Conservation (phyloP, 2,329 filamentous ascomycete genomes). For the Fonsecaea multimorphosa region DNA sequence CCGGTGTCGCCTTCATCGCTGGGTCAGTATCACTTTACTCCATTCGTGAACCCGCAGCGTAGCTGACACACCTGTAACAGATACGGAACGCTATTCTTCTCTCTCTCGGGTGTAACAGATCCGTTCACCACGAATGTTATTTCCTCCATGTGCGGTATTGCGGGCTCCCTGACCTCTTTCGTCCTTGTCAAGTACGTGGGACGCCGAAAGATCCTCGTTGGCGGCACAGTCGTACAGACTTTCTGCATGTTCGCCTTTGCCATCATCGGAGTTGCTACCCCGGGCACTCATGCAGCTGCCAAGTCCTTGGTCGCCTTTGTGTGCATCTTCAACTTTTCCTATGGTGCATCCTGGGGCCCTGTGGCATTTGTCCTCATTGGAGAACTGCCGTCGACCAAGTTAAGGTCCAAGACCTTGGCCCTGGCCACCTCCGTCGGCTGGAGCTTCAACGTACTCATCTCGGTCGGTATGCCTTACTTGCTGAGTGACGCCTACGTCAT, state of each 20-base stretch:
- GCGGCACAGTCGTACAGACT: constrained; percentile 79
- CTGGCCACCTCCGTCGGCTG: constrained; percentile 48
- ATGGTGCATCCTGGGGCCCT: constrained; percentile 48
- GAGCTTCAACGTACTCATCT: constrained; percentile 46
- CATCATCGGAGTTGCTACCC: constrained; percentile 63
- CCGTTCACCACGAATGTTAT: constrained; percentile 81
- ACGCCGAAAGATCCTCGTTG: constrained; percentile 77
- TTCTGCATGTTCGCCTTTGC: constrained; percentile 79
- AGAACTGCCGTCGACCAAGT: constrained; percentile 51
- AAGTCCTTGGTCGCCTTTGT: constrained; percentile 22
- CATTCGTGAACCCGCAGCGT: too few species aligned
- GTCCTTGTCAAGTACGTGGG: constrained; percentile 81
- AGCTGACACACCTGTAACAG: constrained; percentile 73
- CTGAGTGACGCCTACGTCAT: constrained; percentile 48
- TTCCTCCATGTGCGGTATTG: constrained; percentile 85
- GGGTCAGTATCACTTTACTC: constrained; percentile 14
- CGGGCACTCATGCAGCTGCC: constrained; percentile 19
- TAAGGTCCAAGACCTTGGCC: constrained; percentile 53
- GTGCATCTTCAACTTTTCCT: constrained; percentile 47
- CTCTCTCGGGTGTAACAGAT: constrained; percentile 74
- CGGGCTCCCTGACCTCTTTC: constrained; percentile 83
- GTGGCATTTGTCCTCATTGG: constrained; percentile 54
- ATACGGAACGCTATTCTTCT: constrained; percentile 81
- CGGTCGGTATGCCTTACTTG: constrained; percentile 48
- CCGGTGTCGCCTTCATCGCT: constrained; percentile 66